Conservation (phyloP, 2,329 filamentous ascomycete species). For the Curvularia eragrostidis region DNA sequence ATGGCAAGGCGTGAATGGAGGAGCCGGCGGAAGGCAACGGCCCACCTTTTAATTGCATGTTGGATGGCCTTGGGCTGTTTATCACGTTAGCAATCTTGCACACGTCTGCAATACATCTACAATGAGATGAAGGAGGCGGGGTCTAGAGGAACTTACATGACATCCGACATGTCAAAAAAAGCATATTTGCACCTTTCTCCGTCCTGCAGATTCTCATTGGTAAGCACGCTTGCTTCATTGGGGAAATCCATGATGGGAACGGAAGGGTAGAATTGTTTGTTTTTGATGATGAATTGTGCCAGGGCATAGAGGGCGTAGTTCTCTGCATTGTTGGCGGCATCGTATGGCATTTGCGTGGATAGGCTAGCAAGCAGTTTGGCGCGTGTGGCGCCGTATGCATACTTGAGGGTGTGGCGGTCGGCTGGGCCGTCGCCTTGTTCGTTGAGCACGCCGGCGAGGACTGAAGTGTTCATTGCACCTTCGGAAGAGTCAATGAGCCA, state of each 20-base stretch:
- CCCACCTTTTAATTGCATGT: constrained; percentile 28
- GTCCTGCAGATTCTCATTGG: constrained; percentile 44
- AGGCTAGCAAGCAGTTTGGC: constrained; percentile 41
- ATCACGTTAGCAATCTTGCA: constrained; percentile 5
- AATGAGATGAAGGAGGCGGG: not conserved
- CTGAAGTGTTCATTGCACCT: constrained; percentile 43
- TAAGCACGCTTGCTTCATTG: constrained; percentile 39
- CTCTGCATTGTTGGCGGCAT: constrained; percentile 45
- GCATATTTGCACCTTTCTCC: constrained; percentile 39
- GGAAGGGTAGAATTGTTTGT: constrained; percentile 40
- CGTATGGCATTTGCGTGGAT: constrained; percentile 42
- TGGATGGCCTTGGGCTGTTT: constrained; percentile 16
- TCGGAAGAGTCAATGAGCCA: constrained; percentile 29
- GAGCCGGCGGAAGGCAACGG: constrained; percentile 32
- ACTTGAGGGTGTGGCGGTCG: constrained; percentile 37
- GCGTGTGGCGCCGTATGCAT: constrained; percentile 44
- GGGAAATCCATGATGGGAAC: constrained; percentile 42
- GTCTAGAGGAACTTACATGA: constrained; percentile 30
- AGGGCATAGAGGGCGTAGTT: constrained; percentile 46
- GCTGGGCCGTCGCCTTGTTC: constrained; percentile 32
- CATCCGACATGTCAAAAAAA: constrained; percentile 40
- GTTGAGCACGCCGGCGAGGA: constrained; percentile 42
- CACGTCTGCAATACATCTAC: not conserved
- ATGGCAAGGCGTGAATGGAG: constrained; percentile 4
- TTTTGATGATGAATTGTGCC: constrained; percentile 39